Evolutionary conservation across 2,329 filamentous ascomycete genomes (phyloP).

Genomic region (Proliferodiscus dingleyae): DNA sequence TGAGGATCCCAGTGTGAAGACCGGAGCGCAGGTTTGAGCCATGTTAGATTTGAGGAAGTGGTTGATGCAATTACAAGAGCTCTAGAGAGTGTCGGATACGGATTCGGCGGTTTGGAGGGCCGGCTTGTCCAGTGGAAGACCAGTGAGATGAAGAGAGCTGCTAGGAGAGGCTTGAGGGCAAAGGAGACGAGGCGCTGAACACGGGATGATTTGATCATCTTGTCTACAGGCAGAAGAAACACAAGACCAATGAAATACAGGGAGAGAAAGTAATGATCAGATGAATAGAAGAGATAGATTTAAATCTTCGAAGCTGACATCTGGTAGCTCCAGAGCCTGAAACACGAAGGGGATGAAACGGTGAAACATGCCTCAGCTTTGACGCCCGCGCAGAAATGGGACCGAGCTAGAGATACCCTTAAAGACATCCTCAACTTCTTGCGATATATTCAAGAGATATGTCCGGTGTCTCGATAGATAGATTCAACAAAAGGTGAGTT

Average conservation of each 20-base stretch:
- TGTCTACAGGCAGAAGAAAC: background rate
- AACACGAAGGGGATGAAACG: constrained; percentile 4
- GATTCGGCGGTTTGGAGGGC: background rate
- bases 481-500: no score
- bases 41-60: constrained; percentile 36
- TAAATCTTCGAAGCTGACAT: constrained; percentile 6
- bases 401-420: constrained; percentile 8
- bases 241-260: background rate
- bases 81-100: constrained; percentile 8
- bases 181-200: constrained; percentile 6
- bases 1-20: constrained; percentile 7
- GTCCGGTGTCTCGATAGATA: no score
- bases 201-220: constrained; percentile 3
- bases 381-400: constrained; percentile 4
- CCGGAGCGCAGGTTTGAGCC: constrained; percentile 10
- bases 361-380: constrained; percentile 12
- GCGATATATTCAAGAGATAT: background rate
- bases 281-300: constrained; percentile 3
- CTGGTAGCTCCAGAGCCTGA: constrained; percentile 1
- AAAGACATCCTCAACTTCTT: background rate
- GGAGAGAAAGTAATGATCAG: background rate
- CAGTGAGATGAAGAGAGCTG: constrained; percentile 5
- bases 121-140: background rate
- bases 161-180: constrained; percentile 7
- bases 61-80: constrained; percentile 45